Evolutionary conservation across 2,329 filamentous ascomycete genomes (phyloP).

Genomic region (Monilinia fructicola): DNA sequence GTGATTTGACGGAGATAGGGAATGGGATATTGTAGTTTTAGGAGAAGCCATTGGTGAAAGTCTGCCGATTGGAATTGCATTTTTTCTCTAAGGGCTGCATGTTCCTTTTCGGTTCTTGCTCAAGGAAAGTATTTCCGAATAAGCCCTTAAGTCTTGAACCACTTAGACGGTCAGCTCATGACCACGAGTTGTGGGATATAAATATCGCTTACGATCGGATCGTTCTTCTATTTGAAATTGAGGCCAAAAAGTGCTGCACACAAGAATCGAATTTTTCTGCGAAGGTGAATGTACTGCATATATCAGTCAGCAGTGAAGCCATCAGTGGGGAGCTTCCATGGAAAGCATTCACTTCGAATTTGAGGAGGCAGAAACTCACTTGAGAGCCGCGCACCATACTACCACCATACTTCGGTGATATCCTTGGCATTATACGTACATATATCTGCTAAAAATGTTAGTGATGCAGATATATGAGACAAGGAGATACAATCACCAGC

Average conservation of each 20-base stretch:
- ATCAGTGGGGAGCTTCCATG: neutral
- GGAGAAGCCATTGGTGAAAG: neutral
- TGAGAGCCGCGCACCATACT: neutral
- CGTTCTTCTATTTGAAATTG: neutral
- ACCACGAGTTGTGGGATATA: too few relatives aligned
- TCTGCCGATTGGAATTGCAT: slow-evolving; percentile 11
- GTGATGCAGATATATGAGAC: neutral
- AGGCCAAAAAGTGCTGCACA: neutral
- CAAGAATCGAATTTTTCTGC: neutral
- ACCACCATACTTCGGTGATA: neutral
- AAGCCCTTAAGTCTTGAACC: neutral
- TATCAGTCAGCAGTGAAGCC: neutral
- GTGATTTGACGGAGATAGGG: too few relatives aligned
- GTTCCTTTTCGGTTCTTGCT: neutral
- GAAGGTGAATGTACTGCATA: neutral
- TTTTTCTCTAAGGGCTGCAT: neutral
- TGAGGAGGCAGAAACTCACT: neutral
- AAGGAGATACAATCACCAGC: too few relatives aligned
- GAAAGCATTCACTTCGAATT: neutral
- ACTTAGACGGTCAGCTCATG: neutral
- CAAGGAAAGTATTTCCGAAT: neutral
- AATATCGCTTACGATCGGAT: neutral
- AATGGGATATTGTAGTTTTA: too few relatives aligned
- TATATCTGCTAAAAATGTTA: neutral
- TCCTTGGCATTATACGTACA: neutral